Evolutionary conservation across 495 filamentous ascomycete species (phyloP).

Genomic region (Penicillium cosmopolitanum): DNA sequence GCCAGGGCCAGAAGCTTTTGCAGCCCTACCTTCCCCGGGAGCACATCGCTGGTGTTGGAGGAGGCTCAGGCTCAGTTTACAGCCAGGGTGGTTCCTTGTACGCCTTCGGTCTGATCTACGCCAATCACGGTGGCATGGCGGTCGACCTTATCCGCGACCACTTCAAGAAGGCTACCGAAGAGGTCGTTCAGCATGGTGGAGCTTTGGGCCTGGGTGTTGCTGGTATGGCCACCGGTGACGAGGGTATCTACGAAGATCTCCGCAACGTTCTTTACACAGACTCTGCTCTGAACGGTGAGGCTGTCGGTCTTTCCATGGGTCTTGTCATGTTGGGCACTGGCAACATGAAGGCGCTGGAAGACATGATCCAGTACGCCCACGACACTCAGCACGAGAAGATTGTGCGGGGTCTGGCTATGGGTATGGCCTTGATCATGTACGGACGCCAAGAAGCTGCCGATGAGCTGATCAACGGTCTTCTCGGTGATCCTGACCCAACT

Average conservation of each 20-base stretch:
- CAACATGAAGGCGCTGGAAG: conserved; percentile 84
- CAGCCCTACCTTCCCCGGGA: conserved; percentile 91
- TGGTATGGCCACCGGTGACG: conserved; percentile 93
- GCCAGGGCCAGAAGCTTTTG: conserved; percentile 88
- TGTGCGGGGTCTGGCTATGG: conserved; percentile 89
- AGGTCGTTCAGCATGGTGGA: conserved; percentile 96
- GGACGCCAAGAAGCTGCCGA: conserved; percentile 93
- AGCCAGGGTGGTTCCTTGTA: conserved; percentile 96
- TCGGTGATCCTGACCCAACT: conserved; percentile 92
- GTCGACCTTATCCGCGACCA: conserved; percentile 84
- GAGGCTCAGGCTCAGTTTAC: conserved; percentile 79
- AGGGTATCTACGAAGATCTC: conserved; percentile 89
- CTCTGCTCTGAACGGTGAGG: conserved; percentile 95
- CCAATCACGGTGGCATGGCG: conserved; percentile 94
- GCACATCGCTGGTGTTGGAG: conserved; percentile 59
- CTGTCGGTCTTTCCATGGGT: conserved; percentile 93
- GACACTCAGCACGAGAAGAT: conserved; percentile 99
- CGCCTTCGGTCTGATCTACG: conserved; percentile 94
- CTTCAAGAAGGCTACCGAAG: conserved; percentile 85
- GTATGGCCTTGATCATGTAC: conserved; percentile 99
- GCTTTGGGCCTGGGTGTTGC: conserved; percentile 95
- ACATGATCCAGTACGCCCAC: conserved; percentile 96
- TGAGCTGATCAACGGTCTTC: conserved; percentile 83
- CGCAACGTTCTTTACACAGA: conserved; percentile 86
- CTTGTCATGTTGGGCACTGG: conserved; percentile 97